Evolutionary conservation across 495 filamentous ascomycete species (phyloP).

Genomic region (Penicillium lagena): DNA sequence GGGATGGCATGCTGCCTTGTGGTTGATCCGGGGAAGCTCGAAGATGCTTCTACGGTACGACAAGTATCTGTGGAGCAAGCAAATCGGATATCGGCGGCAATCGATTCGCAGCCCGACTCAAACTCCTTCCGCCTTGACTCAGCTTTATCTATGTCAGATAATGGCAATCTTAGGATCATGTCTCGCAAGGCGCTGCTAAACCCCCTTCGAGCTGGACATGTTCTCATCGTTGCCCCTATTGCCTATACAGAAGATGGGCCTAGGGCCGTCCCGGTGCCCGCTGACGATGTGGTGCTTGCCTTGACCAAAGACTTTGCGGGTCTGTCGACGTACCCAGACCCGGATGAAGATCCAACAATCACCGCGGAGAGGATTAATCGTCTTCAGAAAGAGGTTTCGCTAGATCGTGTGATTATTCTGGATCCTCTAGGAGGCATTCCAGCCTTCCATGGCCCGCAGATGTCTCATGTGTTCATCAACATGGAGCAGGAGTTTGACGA

Average conservation of each 20-base stretch:
- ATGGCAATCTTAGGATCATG: conserved; percentile 35
- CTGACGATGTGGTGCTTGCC: conserved; percentile 65
- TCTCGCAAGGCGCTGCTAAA: conserved; percentile 56
- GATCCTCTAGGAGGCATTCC: conserved; percentile 89
- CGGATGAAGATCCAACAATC: conserved; percentile 39
- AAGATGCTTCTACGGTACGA: conserved; percentile 27
- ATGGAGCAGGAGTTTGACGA: conserved; percentile 80
- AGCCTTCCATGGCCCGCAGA: conserved; percentile 53
- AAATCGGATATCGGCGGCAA: conserved; percentile 65
- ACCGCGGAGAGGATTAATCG: conserved; percentile 37
- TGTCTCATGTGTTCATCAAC: conserved; percentile 87
- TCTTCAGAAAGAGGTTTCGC: conserved; percentile 49
- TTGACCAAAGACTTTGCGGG: conserved; percentile 69
- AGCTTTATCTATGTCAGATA: conserved; percentile 41
- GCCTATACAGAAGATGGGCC: conserved; percentile 59
- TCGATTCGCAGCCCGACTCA: conserved; percentile 59
- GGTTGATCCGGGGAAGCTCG: conserved; percentile 55
- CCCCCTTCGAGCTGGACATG: conserved; percentile 66
- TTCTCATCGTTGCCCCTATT: conserved; percentile 70
- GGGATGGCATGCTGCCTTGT: conserved; percentile 79
- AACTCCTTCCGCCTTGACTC: conserved; percentile 65
- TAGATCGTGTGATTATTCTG: conserved; percentile 85
- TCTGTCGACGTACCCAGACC: conserved; percentile 27
- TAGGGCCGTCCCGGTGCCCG: conserved; percentile 44
- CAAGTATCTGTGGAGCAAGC: conserved; percentile 53